Evolutionary conservation across 345 rosid species (phyloP).

Genomic region (Eucalyptus pumila): DNA sequence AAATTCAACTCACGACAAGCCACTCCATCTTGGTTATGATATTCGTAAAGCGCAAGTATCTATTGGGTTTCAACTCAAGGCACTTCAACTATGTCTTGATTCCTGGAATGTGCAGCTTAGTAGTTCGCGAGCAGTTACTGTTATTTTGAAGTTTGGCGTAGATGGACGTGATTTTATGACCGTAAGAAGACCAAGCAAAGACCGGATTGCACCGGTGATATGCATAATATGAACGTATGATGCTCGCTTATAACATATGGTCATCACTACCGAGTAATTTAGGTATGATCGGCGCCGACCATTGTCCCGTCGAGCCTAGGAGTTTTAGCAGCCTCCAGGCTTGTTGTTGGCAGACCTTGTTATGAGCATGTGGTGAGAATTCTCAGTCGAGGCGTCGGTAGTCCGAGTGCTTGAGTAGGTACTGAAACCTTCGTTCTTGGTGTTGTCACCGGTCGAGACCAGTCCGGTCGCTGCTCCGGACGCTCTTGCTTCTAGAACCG

Average conservation of each 20-base stretch:
- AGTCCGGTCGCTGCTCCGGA: no score
- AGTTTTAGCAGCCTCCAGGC: background rate
- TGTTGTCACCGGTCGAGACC: background rate
- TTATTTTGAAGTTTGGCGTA: background rate
- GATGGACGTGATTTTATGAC: background rate
- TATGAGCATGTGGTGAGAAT: background rate
- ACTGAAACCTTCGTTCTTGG: background rate
- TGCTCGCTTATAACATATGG: background rate
- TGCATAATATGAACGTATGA: background rate
- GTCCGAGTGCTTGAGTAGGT: background rate
- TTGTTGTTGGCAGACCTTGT: background rate
- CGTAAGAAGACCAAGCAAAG: background rate
- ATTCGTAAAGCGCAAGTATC: background rate
- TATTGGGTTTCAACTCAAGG: background rate
- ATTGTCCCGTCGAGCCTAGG: background rate
- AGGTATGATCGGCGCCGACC: background rate
- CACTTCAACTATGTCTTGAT: background rate
- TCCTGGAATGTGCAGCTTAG: background rate
- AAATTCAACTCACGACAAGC: background rate
- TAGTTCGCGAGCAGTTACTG: background rate
- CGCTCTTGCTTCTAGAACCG: background rate
- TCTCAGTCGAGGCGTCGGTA: background rate
- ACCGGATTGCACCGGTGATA: background rate
- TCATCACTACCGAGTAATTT: background rate
- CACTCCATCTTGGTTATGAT: background rate